phyloP scores from a whole-genome alignment of 78 protist genomes.

The Dictyostelium brefeldianum region DNA sequence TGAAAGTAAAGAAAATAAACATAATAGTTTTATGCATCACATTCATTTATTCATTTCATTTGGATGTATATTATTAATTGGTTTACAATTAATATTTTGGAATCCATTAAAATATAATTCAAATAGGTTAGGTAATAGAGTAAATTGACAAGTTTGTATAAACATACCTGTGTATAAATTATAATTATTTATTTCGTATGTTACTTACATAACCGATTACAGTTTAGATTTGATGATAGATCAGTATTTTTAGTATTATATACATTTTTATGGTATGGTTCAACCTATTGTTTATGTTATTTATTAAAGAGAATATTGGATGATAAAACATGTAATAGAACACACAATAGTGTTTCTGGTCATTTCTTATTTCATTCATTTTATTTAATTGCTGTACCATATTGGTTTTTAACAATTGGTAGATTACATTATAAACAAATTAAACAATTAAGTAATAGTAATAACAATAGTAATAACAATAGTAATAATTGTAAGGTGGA shows the following conservation, averaged over 20 bases:
- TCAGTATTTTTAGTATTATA: slow-evolving; percentile 37
- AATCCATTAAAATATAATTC: slow-evolving; percentile 33
- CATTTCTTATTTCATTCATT: slow-evolving; percentile 64
- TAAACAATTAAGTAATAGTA: background rate
- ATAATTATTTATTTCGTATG: too few species aligned
- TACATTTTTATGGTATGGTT: slow-evolving; percentile 69
- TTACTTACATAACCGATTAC: too few species aligned
- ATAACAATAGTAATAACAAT: too few species aligned
- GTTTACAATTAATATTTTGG: slow-evolving; percentile 38
- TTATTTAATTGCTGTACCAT: slow-evolving; percentile 39
- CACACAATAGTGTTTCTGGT: slow-evolving; percentile 51
- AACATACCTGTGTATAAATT: too few species aligned
- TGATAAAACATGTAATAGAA: slow-evolving; percentile 43
- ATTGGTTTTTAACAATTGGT: slow-evolving; percentile 56
- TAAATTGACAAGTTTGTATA: background rate
- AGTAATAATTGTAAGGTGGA: background rate
- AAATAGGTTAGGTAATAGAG: background rate
- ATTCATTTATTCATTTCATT: slow-evolving; percentile 33
- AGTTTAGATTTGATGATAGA: slow-evolving; percentile 41
- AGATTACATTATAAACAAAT: slow-evolving; percentile 50
- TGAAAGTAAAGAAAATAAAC: background rate
- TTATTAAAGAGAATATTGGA: slow-evolving; percentile 25
- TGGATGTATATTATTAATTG: background rate
- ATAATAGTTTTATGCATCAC: background rate
- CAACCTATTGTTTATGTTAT: slow-evolving; percentile 53